These are phyloP conservation scores for Beauveria caledonica DNA, from an alignment of 2,329 filamentous ascomycete species.

Conservation along the genomic window DNA sequence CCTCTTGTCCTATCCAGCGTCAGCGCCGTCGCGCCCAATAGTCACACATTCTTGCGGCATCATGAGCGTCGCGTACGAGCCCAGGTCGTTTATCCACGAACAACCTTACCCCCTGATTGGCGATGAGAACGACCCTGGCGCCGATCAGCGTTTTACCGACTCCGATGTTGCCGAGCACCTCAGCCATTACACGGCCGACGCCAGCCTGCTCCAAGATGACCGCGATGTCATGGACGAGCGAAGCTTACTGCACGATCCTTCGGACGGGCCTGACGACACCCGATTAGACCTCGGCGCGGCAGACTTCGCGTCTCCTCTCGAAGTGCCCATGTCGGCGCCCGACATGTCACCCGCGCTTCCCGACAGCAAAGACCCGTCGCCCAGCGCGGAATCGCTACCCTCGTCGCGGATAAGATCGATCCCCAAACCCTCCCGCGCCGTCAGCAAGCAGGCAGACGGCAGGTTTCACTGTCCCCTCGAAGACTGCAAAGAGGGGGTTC, in stretches of 20 bases:
- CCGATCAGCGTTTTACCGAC: constrained; percentile 34
- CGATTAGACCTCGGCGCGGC: constrained; percentile 30
- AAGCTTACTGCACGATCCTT: constrained; percentile 24
- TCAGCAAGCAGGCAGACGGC: constrained; percentile 58
- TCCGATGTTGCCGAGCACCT: constrained; percentile 35
- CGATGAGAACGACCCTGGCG: constrained; percentile 34
- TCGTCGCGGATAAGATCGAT: constrained; percentile 42
- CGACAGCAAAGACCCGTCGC: constrained; percentile 28
- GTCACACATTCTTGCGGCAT: constrained; percentile 15
- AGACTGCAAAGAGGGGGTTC: constrained; percentile 57
- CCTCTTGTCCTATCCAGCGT: background rate
- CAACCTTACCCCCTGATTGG: constrained; percentile 39
- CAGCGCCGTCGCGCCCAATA: background rate
- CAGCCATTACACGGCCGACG: constrained; percentile 34
- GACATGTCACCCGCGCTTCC: constrained; percentile 25
- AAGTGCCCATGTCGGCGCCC: constrained; percentile 23
- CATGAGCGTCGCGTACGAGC: constrained; percentile 47
- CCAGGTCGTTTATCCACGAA: constrained; percentile 40
- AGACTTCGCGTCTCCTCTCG: constrained; percentile 28
- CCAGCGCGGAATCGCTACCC: constrained; percentile 24
- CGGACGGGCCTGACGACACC: constrained; percentile 28
- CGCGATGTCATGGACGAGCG: constrained; percentile 28
- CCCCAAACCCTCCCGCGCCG: constrained; percentile 49
- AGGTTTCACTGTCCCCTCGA: constrained; percentile 67
- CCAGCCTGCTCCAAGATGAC: constrained; percentile 30